Evolutionary conservation across 257 asterid genomes (phyloP), one percentile per base, ranked within the genome.

Genomic region (Solanum verrucosum): DNA sequence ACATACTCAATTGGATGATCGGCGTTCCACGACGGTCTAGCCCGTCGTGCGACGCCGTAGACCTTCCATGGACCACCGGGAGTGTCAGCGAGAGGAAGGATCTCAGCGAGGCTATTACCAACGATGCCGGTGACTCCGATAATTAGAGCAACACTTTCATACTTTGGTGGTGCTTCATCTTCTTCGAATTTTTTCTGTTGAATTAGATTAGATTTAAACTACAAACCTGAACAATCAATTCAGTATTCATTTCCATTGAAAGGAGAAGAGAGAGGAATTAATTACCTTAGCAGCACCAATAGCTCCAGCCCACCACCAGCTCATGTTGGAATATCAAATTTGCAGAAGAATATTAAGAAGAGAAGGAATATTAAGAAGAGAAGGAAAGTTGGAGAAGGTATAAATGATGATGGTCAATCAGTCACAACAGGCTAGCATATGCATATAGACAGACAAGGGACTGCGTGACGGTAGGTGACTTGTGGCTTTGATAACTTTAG

Each of bases 61-160:
- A 97, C 98, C 94, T 96, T 97, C 98, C 98, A 97, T 0, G 98
- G 99, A 63, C 99, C 98, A 37, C 99, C 98, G 15, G 99, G 98
- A 13, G 99, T 97, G 91, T 95, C 98, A 84, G 98, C 85, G 75
- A 96, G 98, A 35, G 99, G 98, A 35, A 96, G 96, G 89, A 96
- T 96, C 97, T 95, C 98, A 71, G 98, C 95, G 75, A 96, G 92
- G 90, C 98, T 96, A 91, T 94, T 95, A 85, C 99, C 98, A 2
- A 97, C 98, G 90, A 97, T 94, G 52, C 98, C 98, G 13, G 98
- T 95, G 9, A 95, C 99, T n/a, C 98, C 99, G 31, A 97, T 63
- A 15, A 97, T 91, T n/a, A 97, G 90, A 25, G 95, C 99, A 46
- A 95, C 98, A 91, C 98, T 96, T 91, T 95, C 90, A 84, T 91